Conservation (phyloP, 78 protist genomes). For the Cavenderia fasciculata region DNA sequence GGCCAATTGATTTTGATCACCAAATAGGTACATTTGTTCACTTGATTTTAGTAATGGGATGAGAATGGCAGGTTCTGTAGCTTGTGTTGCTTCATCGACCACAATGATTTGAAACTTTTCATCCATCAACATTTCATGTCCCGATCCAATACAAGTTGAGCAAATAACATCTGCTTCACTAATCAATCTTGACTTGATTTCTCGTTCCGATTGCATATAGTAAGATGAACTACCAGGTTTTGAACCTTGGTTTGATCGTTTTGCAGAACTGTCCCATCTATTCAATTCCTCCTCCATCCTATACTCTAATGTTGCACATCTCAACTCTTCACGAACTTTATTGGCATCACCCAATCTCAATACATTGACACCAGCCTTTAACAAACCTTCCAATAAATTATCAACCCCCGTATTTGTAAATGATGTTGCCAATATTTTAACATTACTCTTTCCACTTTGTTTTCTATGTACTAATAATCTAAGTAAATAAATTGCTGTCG, state of each 20-base stretch:
- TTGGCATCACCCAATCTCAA: constrained; percentile 33
- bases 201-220: background rate
- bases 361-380: constrained; percentile 11
- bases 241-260: background rate
- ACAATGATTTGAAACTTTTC: constrained; percentile 43
- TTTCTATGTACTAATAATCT: background rate
- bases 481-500: background rate
- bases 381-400: constrained; percentile 66
- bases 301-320: background rate
- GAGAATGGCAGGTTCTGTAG: constrained; percentile 78
- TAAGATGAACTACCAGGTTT: background rate
- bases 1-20: constrained; percentile 87
- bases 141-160: constrained; percentile 80
- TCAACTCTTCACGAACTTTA: constrained; percentile 18
- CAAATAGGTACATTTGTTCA: constrained; percentile 62
- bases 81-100: constrained; percentile 88
- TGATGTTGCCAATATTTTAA: constrained; percentile 11
- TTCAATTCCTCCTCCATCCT: background rate
- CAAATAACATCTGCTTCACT: constrained; percentile 50
- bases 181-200: background rate
- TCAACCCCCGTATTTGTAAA: constrained; percentile 73
- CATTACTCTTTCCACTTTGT: background rate
- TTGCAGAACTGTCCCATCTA: background rate
- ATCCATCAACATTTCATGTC: constrained; percentile 23
- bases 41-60: constrained; percentile 36